phyloP scores from a whole-genome alignment of 305 asterid species.

The Fraxinus latifolia region DNA sequence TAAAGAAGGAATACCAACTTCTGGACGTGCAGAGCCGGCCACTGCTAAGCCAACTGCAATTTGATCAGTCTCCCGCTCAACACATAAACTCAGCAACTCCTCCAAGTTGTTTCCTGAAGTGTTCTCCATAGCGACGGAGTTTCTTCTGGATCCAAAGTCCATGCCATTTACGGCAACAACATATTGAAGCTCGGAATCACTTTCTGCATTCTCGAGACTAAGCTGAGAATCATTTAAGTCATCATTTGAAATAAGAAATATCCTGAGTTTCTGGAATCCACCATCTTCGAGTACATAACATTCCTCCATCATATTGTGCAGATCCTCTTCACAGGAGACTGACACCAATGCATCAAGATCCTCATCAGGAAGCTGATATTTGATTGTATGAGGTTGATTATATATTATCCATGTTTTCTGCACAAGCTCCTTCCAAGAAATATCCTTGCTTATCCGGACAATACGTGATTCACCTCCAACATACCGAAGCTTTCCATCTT shows the following conservation, averaged over 20 bases:
- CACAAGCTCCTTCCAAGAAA: slow-evolving; percentile 66
- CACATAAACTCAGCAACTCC: slow-evolving; percentile 52
- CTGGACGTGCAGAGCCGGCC: slow-evolving; percentile 31
- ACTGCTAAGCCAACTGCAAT: slow-evolving; percentile 33
- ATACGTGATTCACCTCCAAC: slow-evolving; percentile 90
- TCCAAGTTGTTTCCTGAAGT: slow-evolving; percentile 56
- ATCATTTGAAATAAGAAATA: slow-evolving; percentile 60
- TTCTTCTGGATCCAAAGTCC: slow-evolving; percentile 68
- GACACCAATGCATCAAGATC: slow-evolving; percentile 94
- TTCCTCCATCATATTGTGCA: slow-evolving; percentile 88
- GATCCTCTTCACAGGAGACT: slow-evolving; percentile 79
- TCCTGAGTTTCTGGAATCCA: slow-evolving; percentile 68
- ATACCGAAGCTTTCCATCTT: slow-evolving; percentile 85
- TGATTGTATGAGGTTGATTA: slow-evolving; percentile 52
- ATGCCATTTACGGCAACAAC: slow-evolving; percentile 79
- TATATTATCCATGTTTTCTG: slow-evolving; percentile 52
- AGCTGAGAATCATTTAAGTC: slow-evolving; percentile 70
- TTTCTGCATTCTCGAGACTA: slow-evolving; percentile 52
- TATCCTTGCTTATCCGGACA: slow-evolving; percentile 61
- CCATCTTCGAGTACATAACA: slow-evolving; percentile 51
- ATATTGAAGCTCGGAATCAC: slow-evolving; percentile 68
- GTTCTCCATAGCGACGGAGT: slow-evolving; percentile 53
- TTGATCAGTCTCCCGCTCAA: slow-evolving; percentile 42
- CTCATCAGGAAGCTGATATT: slow-evolving; percentile 97
- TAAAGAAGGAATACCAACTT: slow-evolving; percentile 33